phyloP scores from a whole-genome alignment of 2,329 filamentous ascomycete species.

The Ophiocordyceps robertsii region DNA sequence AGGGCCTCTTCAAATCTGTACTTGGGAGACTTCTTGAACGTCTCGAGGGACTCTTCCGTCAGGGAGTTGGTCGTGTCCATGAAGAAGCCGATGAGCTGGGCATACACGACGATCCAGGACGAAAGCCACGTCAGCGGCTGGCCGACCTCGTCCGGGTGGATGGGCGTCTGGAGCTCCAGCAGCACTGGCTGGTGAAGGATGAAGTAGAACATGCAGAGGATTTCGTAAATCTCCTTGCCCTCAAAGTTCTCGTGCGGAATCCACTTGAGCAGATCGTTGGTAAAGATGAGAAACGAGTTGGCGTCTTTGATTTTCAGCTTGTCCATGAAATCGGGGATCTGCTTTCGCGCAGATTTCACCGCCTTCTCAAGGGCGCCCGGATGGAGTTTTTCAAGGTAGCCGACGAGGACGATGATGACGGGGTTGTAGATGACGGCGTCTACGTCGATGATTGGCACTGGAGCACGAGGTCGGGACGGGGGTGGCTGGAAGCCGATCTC shows the following conservation, averaged over 20 bases:
- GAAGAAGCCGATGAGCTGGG: constrained; percentile 19
- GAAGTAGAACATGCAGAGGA: constrained; percentile 25
- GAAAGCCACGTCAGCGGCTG: constrained; percentile 19
- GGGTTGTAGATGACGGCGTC: constrained; percentile 7
- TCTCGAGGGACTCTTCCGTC: constrained; percentile 14
- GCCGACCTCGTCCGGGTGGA: constrained; percentile 14
- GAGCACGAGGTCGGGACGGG: not conserved
- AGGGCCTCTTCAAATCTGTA: constrained; percentile 18
- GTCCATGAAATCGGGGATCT: constrained; percentile 10
- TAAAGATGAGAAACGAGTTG: constrained; percentile 10
- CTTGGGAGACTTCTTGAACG: constrained; percentile 15
- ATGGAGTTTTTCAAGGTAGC: constrained; percentile 5
- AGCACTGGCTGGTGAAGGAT: constrained; percentile 21
- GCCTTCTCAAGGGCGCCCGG: constrained; percentile 5
- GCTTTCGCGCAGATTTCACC: constrained; percentile 4
- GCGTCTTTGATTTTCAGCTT: constrained; percentile 8
- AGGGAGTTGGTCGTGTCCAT: constrained; percentile 20
- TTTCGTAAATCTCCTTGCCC: constrained; percentile 21
- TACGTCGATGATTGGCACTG: constrained; percentile 2
- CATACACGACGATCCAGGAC: constrained; percentile 23
- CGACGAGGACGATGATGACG: constrained; percentile 9
- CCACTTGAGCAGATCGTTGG: constrained; percentile 20
- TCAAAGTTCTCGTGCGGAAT: constrained; percentile 19
- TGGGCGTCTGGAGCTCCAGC: constrained; percentile 4
- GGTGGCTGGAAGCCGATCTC: constrained; percentile 11